Evolutionary conservation across 148 eudicot genomes (phyloP), one percentile per base, ranked within the genome.

Genomic region (Chenopodium suecicum): DNA sequence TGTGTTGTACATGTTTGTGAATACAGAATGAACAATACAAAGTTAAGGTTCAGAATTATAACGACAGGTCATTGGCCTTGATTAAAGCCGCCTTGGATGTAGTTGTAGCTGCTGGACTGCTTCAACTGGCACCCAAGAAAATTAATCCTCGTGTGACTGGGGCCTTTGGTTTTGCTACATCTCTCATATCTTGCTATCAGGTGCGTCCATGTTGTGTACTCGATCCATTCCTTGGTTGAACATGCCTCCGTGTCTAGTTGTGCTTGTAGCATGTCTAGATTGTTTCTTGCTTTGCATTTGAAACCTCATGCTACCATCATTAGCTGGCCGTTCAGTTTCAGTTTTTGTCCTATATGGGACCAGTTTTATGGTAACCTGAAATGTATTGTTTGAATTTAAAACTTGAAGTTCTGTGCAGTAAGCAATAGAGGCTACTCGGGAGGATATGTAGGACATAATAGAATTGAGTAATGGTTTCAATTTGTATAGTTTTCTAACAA

Each of bases 141-240:
- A 84, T 96, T 83, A 96, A 89, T 79, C 97, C 99, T 20, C 99
- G 99, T 78, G 98, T 94, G 74, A 91, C 97, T 13, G 99, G 99
- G 80, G 99, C 95, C 64, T 83, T 94, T 58, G 98, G 99, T 80
- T 92, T 96, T 62, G 85, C 84, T 41, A 90, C 85, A 74, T 94
- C 99, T 72, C 94, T 96, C 86, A 96, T 96, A 72, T 92, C 99
- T 37, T 96, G 99, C 82, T 96, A 96, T 88, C 99, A 94, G 99
- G 99, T 94, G 76, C 48, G 4, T 70, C 48, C 25, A 48, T 66
- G 70, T 52, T 37, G 4, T 3, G 32, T 14, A 31, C n/a, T 78
- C 58, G 29, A 48, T 29, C 44, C 69, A 12, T 32, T 76, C 37
- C 29, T 22, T 56, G 52, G 14, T 44, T 32, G 9, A 82, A 23